phyloP scores from a whole-genome alignment of 169 alveolate species.

The Blepharisma undulans region DNA sequence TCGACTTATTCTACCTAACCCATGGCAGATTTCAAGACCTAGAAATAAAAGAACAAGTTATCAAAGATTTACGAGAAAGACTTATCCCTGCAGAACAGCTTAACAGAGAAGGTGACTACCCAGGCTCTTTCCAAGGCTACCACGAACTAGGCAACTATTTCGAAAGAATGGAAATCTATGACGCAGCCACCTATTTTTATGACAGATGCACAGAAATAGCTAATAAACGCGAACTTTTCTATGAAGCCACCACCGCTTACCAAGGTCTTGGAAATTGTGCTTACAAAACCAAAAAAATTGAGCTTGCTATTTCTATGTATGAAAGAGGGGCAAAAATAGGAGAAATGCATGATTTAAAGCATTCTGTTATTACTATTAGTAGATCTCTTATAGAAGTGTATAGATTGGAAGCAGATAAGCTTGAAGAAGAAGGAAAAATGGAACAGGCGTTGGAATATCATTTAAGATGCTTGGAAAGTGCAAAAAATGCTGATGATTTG shows the following conservation, averaged over 20 bases:
- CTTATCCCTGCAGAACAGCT: slow-evolving; percentile 59
- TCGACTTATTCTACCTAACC: slow-evolving; percentile 69
- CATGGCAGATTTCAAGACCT: slow-evolving; percentile 17
- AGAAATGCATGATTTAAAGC: slow-evolving; percentile 53
- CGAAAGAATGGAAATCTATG: slow-evolving; percentile 60
- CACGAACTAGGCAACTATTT: slow-evolving; percentile 51
- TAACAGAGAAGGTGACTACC: slow-evolving; percentile 49
- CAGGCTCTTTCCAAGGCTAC: slow-evolving; percentile 52
- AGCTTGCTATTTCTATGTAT: slow-evolving; percentile 12
- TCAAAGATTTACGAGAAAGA: slow-evolving; percentile 36
- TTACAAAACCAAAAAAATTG: slow-evolving; percentile 62
- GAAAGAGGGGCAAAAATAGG: slow-evolving; percentile 34
- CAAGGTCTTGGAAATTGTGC: slow-evolving; percentile 70
- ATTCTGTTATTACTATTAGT: slow-evolving; percentile 27
- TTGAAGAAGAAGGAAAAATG: slow-evolving; percentile 41
- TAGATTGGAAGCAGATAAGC: slow-evolving; percentile 46
- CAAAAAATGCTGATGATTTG: slow-evolving; percentile 9
- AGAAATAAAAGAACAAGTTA: slow-evolving; percentile 5
- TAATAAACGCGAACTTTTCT: slow-evolving; percentile 43
- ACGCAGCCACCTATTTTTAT: slow-evolving; percentile 73
- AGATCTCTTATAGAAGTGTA: slow-evolving; percentile 57
- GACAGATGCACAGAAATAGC: slow-evolving; percentile 61
- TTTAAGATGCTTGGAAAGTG: slow-evolving; percentile 9
- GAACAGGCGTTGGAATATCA: slow-evolving; percentile 41
- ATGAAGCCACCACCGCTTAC: slow-evolving; percentile 64